Conservation (phyloP, 805 yeast genomes). For the Candida xiaguanensis region DNA sequence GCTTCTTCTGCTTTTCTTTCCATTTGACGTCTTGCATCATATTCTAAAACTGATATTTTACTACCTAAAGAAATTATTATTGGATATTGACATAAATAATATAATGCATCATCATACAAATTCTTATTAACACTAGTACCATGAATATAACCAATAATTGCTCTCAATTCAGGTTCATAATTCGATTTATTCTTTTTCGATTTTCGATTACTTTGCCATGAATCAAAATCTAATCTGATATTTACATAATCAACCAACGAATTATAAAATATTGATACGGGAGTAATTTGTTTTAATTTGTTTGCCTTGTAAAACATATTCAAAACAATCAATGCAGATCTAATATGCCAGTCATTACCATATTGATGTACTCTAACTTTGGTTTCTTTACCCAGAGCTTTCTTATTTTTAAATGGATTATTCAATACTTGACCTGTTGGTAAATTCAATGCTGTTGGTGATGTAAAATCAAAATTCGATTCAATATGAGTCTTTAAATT, state of each 20-base stretch:
- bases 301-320: constrained; percentile 56
- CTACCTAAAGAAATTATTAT: constrained; percentile 78
- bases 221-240: constrained; percentile 73
- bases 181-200: constrained; percentile 1
- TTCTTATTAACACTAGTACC: constrained; percentile 30
- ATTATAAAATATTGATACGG: constrained; percentile 62
- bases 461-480: neutral
- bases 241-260: constrained; percentile 77
- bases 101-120: constrained; percentile 21
- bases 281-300: constrained; percentile 24
- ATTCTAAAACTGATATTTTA: constrained; percentile 74
- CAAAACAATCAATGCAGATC: constrained; percentile 59
- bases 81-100: constrained; percentile 81
- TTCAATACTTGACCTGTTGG: constrained; percentile 7
- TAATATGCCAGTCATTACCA: constrained; percentile 78
- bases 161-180: constrained; percentile 28
- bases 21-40: constrained; percentile 79
- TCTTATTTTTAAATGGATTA: constrained; percentile 10
- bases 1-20: constrained; percentile 88
- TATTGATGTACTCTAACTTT: constrained; percentile 57
- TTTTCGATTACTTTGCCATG: constrained; percentile 60
- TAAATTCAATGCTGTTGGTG: constrained; percentile 7
- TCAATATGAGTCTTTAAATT: constrained; percentile 14
- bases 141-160: constrained; percentile 47
- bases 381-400: constrained; percentile 13